Evolutionary conservation across 768 basidiomycete genomes (phyloP).

Genomic region (Daedaleopsis sinensis): DNA sequence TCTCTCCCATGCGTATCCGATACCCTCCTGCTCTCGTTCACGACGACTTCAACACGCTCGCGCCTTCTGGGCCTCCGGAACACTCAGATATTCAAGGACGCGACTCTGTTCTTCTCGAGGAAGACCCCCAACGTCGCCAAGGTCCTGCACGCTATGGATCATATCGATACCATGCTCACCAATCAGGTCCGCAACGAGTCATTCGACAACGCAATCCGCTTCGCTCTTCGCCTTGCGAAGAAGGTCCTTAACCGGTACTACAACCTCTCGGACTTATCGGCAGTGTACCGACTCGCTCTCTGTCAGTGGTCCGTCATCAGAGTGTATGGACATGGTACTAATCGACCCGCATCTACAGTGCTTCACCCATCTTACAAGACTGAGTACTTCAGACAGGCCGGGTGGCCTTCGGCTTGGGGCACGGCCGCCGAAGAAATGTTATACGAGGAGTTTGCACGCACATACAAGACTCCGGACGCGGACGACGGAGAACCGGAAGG

Average conservation of each 20-base stretch:
- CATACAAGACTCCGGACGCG: background rate
- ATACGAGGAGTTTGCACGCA: background rate
- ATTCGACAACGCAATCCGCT: slow-evolving; percentile 21
- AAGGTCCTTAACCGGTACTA: slow-evolving; percentile 38
- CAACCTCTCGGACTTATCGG: slow-evolving; percentile 31
- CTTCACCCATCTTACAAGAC: slow-evolving; percentile 17
- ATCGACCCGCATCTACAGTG: background rate
- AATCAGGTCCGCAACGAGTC: slow-evolving; percentile 1
- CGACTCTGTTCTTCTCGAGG: slow-evolving; percentile 29
- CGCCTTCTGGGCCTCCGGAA: too few relatives aligned
- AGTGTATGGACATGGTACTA: background rate
- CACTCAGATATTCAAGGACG: slow-evolving; percentile 24
- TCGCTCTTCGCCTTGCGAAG: slow-evolving; percentile 29
- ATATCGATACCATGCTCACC: slow-evolving; percentile 15
- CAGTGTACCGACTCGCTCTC: slow-evolving; percentile 39
- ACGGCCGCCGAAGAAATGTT: slow-evolving; percentile 2
- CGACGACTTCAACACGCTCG: background rate
- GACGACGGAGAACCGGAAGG: background rate
- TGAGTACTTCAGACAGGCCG: slow-evolving; percentile 8
- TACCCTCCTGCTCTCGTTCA: background rate
- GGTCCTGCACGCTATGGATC: slow-evolving; percentile 33
- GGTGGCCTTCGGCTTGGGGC: slow-evolving; percentile 12
- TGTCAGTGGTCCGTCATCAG: slow-evolving; percentile 22
- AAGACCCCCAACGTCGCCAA: slow-evolving; percentile 27
- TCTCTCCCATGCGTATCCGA: background rate